Evolutionary conservation across 164 flowering plant species (phyloP).

Genomic region (Platanus orientalis): DNA sequence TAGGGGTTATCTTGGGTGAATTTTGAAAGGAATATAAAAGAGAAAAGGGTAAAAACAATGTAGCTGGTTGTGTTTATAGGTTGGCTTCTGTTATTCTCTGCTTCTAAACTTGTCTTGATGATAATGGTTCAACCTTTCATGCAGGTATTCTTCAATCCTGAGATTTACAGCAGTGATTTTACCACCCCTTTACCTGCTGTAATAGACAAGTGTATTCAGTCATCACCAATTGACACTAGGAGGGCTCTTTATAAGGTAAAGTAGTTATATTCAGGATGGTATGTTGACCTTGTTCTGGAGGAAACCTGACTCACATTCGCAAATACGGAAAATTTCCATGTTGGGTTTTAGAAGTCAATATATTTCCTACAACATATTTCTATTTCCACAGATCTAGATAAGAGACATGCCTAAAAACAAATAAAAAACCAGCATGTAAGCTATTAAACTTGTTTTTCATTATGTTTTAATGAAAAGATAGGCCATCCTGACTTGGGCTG

Average conservation of each 20-base stretch:
- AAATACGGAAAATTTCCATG: background rate
- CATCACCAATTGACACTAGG: conserved; percentile 97
- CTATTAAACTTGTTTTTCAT: no score
- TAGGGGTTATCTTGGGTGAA: no score
- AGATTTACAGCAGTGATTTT: conserved; percentile 74
- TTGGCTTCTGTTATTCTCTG: conserved; percentile 1
- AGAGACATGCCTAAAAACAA: no score
- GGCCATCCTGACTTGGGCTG: no score
- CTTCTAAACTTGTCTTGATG: conserved; percentile 7
- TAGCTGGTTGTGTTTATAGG: no score
- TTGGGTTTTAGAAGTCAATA: background rate
- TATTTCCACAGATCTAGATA: no score
- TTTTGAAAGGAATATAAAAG: no score
- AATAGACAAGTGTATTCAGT: conserved; percentile 94
- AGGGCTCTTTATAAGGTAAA: conserved; percentile 91
- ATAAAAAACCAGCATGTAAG: no score
- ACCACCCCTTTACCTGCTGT: conserved; percentile 80
- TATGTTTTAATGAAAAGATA: no score
- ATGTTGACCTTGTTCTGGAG: background rate
- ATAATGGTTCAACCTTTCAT: conserved; percentile 12
- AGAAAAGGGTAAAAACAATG: no score
- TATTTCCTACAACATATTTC: no score
- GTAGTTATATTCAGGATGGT: conserved; percentile 3
- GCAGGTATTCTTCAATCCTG: conserved; percentile 94
- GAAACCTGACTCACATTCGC: background rate